These are phyloP conservation scores for Aspergillus brunneoviolaceus DNA, from an alignment of 2,329 filamentous ascomycete genomes.

Conservation along the genomic window DNA sequence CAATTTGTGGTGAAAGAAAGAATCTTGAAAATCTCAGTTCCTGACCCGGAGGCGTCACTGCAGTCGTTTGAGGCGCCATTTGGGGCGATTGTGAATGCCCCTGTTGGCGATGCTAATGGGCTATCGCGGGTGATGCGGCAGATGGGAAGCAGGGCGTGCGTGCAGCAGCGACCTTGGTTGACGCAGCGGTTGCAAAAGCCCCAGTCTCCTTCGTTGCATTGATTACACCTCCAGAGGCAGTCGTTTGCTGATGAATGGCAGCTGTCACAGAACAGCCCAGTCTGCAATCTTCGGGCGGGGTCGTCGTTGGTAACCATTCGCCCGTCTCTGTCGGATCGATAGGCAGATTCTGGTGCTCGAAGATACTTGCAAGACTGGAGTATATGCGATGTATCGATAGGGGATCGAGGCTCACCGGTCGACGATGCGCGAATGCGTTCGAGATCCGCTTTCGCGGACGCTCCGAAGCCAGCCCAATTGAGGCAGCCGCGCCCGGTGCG, in stretches of 20 bases:
- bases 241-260: conserved; percentile 73
- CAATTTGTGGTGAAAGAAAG: conserved; percentile 74
- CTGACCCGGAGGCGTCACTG: conserved; percentile 19
- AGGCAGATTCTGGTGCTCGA: conserved; percentile 28
- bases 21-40: conserved; percentile 59
- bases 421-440: conserved; percentile 50
- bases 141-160: conserved; percentile 76
- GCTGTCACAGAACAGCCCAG: conserved; percentile 78
- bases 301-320: conserved; percentile 62
- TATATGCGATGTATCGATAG: conserved; percentile 49
- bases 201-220: conserved; percentile 91
- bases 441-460: conserved; percentile 67
- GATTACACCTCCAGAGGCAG: conserved; percentile 85
- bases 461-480: conserved; percentile 86
- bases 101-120: conserved; percentile 29
- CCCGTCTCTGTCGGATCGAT: conserved; percentile 40
- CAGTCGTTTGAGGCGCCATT: neutral
- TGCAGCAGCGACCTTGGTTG: conserved; percentile 76
- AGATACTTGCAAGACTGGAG: conserved; percentile 43
- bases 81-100: neutral
- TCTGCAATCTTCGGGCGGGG: conserved; percentile 66
- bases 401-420: conserved; percentile 17
- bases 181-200: conserved; percentile 89
- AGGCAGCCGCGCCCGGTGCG: conserved; percentile 72
- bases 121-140: conserved; percentile 54